Base-by-base conservation (phyloP, 768 basidiomycete genomes). In the Mycena pura region DNA sequence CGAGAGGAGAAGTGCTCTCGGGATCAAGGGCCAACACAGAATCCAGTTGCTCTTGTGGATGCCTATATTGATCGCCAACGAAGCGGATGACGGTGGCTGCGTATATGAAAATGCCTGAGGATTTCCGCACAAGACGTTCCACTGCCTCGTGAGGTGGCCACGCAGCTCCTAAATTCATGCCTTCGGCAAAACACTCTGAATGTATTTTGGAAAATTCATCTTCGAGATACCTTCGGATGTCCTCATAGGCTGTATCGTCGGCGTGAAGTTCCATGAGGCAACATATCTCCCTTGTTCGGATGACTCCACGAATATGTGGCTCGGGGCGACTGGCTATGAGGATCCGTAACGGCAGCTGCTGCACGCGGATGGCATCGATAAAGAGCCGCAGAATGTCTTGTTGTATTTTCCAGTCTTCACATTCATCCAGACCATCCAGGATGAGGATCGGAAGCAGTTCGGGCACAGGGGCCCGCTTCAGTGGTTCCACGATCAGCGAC, bases 401-500 rank as follows among this genome's bases (percentile, higher is more conserved):
- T 19, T 56, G 54, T 15, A 34, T n/a, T 29, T 47, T 47, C 14
- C 5, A 9, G 22, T 31, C 55, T 14, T 55, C 44, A 31, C 53
- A 55, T 54, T 54, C 52, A 15, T 54, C 52, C 24, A 54, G 15
- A 4, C 54, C 44, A 8, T 56, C 54, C 10, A 57, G 8, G 40
- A 57, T 15, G 6, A 57, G 4, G 22, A 57, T 14, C 4, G 38
- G 46, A 1, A 31, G 25, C 22, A 41, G 2, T 44, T 45, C 5
- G 7, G 19, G 45, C 7, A n/a, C 13, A 3, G 36, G 28, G 4
- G n/a, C 27, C 17, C 47, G 17, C 17, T 13, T 34, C 10, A 69
- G 32, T 17, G 67, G 61, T 15, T 66, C 49, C 1, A 66, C 24
- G 22, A 70, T 41, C 15, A 72, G 53, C 2, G 55, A 19, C 19